phyloP scores from a whole-genome alignment of 768 basidiomycete species.

The Amyloporia xantha region DNA sequence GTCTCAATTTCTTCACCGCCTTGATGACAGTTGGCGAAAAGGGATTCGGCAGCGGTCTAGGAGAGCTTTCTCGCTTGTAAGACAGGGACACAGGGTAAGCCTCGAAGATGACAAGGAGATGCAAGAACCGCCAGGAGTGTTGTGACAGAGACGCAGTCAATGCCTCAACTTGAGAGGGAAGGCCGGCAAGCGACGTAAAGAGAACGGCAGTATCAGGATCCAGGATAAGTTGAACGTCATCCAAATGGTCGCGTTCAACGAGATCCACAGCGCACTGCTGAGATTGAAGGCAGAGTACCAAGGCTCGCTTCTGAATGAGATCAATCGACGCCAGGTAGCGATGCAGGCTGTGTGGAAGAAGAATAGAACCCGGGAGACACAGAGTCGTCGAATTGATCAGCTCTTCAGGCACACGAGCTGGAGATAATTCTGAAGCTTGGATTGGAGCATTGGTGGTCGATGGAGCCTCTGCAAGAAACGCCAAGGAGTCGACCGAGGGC shows the following conservation, averaged over 20 bases:
- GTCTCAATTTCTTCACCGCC: constrained; percentile 59
- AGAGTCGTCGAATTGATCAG: constrained; percentile 15
- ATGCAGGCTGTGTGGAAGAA: constrained; percentile 37
- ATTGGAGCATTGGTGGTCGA: background rate
- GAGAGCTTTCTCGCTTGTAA: constrained; percentile 19
- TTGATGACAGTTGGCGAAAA: constrained; percentile 66
- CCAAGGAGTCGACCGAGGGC: background rate
- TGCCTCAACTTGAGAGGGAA: constrained; percentile 44
- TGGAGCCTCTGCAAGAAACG: background rate
- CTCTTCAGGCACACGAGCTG: constrained; percentile 10
- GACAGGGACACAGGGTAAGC: constrained; percentile 43
- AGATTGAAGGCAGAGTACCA: constrained; percentile 47
- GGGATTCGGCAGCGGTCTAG: constrained; percentile 3
- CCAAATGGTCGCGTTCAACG: constrained; percentile 56
- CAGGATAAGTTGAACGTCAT: constrained; percentile 58
- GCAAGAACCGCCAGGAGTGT: constrained; percentile 58
- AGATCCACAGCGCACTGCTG: constrained; percentile 44
- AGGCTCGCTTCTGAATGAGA: constrained; percentile 58
- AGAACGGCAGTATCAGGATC: constrained; percentile 56
- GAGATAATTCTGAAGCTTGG: background rate
- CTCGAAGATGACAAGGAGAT: constrained; percentile 53
- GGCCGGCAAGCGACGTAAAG: constrained; percentile 36
- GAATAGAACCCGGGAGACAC: constrained; percentile 22
- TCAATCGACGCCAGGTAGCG: constrained; percentile 66
- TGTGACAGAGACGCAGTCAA: constrained; percentile 38